Evolutionary conservation across 306 rosid genomes (phyloP).

Genomic region (Lathyrus tuberosus): DNA sequence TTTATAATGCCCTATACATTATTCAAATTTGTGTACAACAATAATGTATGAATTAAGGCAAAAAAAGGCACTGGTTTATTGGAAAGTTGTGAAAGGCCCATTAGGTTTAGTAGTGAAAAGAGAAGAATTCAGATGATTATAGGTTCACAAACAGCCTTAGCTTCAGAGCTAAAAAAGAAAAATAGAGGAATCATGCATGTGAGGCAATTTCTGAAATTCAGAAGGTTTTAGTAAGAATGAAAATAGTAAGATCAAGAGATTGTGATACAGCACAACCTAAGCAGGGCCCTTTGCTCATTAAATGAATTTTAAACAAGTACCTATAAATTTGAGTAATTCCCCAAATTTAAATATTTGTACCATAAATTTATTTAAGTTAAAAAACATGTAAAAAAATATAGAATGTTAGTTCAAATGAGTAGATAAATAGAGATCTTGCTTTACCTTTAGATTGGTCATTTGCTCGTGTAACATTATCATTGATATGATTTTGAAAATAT

Average conservation of each 20-base stretch:
- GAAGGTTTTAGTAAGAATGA: not conserved
- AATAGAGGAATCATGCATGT: not conserved
- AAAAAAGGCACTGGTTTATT: not conserved
- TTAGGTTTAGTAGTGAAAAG: not conserved
- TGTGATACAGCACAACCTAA: slow-evolving; percentile 1
- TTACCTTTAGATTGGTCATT: slow-evolving; percentile 35
- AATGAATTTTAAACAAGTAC: not conserved
- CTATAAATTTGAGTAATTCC: not conserved
- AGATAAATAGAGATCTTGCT: slow-evolving; percentile 15
- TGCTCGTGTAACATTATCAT: slow-evolving; percentile 41
- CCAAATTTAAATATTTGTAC: not conserved
- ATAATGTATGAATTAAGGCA: not conserved
- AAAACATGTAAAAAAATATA: not conserved
- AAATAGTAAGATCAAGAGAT: slow-evolving; percentile 1
- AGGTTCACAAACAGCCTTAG: not conserved
- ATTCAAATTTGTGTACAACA: not conserved
- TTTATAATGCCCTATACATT: too few relatives aligned
- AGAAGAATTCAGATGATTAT: not conserved
- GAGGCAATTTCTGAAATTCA: slow-evolving; percentile 19
- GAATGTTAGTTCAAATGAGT: slow-evolving; percentile 25
- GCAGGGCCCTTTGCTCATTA: not conserved
- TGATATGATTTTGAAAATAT: slow-evolving; percentile 53
- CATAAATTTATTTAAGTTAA: not conserved
- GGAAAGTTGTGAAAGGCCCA: slow-evolving; percentile 2
- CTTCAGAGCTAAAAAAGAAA: not conserved